These are phyloP conservation scores for Vickermania ingenoplastis DNA, from an alignment of 208 protist genomes.

Conservation along the genomic window DNA sequence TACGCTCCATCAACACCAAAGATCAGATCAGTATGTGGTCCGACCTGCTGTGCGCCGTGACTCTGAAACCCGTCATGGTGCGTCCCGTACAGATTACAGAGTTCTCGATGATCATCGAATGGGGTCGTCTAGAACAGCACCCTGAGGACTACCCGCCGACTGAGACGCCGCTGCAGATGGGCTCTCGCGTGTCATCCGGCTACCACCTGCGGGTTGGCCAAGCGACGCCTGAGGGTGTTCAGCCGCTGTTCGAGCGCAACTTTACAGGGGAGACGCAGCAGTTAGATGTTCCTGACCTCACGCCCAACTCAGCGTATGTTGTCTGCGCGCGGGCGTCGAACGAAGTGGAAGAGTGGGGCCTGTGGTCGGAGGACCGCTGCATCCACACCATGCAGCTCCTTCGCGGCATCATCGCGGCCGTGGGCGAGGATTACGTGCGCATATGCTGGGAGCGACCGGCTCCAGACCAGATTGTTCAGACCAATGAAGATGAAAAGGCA, in stretches of 20 bases:
- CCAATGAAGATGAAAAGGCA: neutral
- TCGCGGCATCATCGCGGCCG: constrained; percentile 30
- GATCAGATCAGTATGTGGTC: constrained; percentile 58
- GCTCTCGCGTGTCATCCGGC: constrained; percentile 10
- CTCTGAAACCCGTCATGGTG: constrained; percentile 49
- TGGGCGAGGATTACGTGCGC: constrained; percentile 83
- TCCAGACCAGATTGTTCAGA: constrained; percentile 47
- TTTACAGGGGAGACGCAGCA: constrained; percentile 30
- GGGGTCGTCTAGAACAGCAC: constrained; percentile 56
- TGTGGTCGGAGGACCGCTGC: constrained; percentile 74
- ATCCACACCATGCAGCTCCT: constrained; percentile 86
- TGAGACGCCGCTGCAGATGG: constrained; percentile 6
- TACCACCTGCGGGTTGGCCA: constrained; percentile 31
- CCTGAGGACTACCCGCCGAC: constrained; percentile 16
- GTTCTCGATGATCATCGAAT: constrained; percentile 49
- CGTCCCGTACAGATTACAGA: constrained; percentile 60
- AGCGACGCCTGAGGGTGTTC: constrained; percentile 12
- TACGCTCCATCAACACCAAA: constrained; percentile 53
- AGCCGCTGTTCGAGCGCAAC: constrained; percentile 40
- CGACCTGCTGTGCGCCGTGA: constrained; percentile 40
- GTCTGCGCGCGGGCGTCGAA: constrained; percentile 52
- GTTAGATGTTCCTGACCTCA: constrained; percentile 37
- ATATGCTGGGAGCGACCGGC: constrained; percentile 57
- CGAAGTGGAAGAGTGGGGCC: constrained; percentile 54
- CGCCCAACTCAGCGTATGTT: constrained; percentile 63